Conservation (phyloP, 176 grass and related monocot genomes). For the Bonia amplexicaulis region DNA sequence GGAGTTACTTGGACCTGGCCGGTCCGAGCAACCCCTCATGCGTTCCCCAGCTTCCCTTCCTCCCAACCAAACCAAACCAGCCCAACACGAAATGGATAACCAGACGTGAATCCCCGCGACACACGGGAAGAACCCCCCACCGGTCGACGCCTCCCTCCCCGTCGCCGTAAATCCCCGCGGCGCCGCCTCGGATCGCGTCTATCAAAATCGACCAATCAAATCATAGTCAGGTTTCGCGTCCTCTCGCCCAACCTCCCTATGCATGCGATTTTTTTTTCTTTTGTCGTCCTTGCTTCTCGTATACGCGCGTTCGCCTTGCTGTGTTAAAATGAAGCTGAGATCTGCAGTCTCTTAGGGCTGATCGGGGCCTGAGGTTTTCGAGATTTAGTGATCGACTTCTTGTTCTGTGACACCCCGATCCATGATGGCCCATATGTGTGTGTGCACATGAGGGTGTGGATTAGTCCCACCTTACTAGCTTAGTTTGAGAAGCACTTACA, state of each 20-base stretch:
- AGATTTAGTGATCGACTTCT: neutral
- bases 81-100: conserved; percentile 3
- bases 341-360: neutral
- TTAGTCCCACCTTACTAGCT: no score
- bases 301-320: neutral
- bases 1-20: neutral
- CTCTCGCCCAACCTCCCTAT: neutral
- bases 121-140: neutral
- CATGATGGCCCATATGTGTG: no score
- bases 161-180: neutral
- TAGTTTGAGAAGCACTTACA: no score
- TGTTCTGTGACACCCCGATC: no score
- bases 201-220: neutral
- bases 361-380: neutral
- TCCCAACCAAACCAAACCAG: neutral
- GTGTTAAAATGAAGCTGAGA: neutral
- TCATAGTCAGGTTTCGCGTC: conserved; percentile 24
- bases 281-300: neutral
- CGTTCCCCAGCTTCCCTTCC: neutral
- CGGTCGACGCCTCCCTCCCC: neutral
- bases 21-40: neutral
- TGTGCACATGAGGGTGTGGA: no score
- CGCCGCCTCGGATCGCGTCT: neutral
- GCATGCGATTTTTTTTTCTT: neutral
- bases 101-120: neutral